phyloP scores from a whole-genome alignment of 805 yeast genomes.

The Metschnikowia anglica region DNA sequence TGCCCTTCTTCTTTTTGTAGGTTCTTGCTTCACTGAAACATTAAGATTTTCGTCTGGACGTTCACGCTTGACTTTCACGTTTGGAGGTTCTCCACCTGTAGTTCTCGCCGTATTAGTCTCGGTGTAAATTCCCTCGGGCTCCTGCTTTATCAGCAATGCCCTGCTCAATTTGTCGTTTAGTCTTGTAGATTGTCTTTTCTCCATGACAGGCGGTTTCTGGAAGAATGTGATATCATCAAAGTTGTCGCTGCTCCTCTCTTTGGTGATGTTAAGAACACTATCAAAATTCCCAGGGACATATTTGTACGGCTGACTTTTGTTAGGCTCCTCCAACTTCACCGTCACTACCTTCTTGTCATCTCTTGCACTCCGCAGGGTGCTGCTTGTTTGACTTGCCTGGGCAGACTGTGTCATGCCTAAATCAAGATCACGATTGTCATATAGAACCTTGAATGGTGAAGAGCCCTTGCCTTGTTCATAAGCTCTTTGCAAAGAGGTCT shows the following conservation, averaged over 20 bases:
- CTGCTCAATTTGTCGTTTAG: conserved; percentile 1
- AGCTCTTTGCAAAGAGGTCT: background rate
- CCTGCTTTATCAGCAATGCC: background rate
- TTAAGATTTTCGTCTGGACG: conserved; percentile 1
- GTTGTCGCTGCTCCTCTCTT: background rate
- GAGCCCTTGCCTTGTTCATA: no score
- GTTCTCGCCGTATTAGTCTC: background rate
- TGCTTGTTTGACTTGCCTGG: background rate
- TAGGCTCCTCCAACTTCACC: conserved; percentile 1
- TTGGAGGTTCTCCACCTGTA: background rate
- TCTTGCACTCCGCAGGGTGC: background rate
- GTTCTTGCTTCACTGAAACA: conserved; percentile 3
- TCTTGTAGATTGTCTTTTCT: background rate
- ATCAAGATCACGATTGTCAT: background rate
- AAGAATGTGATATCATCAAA: conserved; percentile 26
- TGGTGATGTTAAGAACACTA: background rate
- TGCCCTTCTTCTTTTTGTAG: conserved; percentile 6
- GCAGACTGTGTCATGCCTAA: background rate
- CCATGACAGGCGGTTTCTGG: conserved; percentile 28
- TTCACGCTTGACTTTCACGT: conserved; percentile 2
- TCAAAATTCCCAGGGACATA: background rate
- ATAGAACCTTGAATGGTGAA: background rate
- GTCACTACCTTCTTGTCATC: background rate
- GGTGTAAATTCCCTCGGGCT: background rate
- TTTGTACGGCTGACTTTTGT: background rate